Evolutionary conservation across 352 stramenopile species (phyloP).

Genomic region (Phytopythium vexans): DNA sequence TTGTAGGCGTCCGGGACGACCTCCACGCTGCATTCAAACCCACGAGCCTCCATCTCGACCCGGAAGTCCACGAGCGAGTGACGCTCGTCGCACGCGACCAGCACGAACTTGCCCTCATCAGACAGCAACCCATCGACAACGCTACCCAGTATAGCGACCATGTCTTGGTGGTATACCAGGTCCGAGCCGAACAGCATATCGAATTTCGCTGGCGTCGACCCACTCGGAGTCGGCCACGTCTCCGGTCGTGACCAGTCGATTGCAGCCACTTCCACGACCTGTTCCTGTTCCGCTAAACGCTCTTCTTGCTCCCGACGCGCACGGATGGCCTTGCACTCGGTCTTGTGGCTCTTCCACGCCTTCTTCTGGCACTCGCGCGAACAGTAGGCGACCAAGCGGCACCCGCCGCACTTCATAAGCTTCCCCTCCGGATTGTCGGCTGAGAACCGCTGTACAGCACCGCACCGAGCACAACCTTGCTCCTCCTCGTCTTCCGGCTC

Average conservation of each 20-base stretch:
- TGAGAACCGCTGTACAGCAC: conserved; percentile 68
- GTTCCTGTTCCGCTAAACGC: conserved; percentile 7
- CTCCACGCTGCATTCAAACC: conserved; percentile 58
- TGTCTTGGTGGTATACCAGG: conserved; percentile 84
- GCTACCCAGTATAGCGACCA: conserved; percentile 73
- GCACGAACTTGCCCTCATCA: conserved; percentile 56
- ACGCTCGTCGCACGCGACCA: conserved; percentile 76
- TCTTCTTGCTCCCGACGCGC: conserved; percentile 24
- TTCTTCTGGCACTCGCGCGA: conserved; percentile 84
- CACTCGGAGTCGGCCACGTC: conserved; percentile 51
- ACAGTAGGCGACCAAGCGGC: conserved; percentile 76
- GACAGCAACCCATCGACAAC: conserved; percentile 73
- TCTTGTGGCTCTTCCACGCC: conserved; percentile 85
- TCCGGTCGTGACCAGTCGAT: conserved; percentile 81
- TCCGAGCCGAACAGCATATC: conserved; percentile 82
- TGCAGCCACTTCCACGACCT: conserved; percentile 55
- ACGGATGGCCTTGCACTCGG: conserved; percentile 70
- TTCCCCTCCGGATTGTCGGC: conserved; percentile 84
- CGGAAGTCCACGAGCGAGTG: conserved; percentile 85
- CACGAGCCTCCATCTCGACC: conserved; percentile 62
- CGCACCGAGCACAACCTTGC: conserved; percentile 61
- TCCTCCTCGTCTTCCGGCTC: conserved; percentile 23
- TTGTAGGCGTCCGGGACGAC: conserved; percentile 83
- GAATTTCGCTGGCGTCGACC: conserved; percentile 32
- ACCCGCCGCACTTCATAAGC: conserved; percentile 81